These are phyloP conservation scores for Xylariaceae sp. DNA, from an alignment of 2,329 filamentous ascomycete genomes.

Conservation along the genomic window DNA sequence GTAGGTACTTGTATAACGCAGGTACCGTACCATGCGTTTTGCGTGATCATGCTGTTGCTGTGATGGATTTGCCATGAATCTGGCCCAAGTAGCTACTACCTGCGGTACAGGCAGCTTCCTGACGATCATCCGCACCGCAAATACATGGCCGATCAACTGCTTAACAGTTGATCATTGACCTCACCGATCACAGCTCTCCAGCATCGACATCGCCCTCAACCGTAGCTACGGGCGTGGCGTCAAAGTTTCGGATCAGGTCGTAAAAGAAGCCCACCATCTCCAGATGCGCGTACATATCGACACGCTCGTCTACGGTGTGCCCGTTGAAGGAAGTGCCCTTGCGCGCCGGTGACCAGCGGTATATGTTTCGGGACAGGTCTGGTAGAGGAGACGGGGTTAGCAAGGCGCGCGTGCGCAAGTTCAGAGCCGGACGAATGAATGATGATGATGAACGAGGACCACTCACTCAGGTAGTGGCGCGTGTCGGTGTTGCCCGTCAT, in stretches of 20 bases:
- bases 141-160: too few species aligned
- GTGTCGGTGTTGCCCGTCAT: constrained; percentile 32
- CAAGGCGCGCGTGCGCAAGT: constrained; percentile 2
- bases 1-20: too few species aligned
- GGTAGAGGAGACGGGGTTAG: background rate
- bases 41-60: too few species aligned
- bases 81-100: too few species aligned
- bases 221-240: constrained; percentile 17
- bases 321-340: constrained; percentile 23
- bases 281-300: constrained; percentile 31
- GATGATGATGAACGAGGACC: background rate
- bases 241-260: constrained; percentile 29
- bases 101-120: too few species aligned
- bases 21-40: too few species aligned
- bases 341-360: constrained; percentile 30
- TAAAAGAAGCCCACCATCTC: constrained; percentile 32
- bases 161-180: too few species aligned
- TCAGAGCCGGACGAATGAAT: background rate
- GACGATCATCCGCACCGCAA: too few species aligned
- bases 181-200: constrained; percentile 18
- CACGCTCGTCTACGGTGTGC: constrained; percentile 31
- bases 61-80: too few species aligned
- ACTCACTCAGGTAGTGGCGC: constrained; percentile 28
- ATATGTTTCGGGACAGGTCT: constrained; percentile 30
- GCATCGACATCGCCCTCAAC: constrained; percentile 3